Conservation (phyloP, 345 rosid genomes). For the Hevea brasiliensis region DNA sequence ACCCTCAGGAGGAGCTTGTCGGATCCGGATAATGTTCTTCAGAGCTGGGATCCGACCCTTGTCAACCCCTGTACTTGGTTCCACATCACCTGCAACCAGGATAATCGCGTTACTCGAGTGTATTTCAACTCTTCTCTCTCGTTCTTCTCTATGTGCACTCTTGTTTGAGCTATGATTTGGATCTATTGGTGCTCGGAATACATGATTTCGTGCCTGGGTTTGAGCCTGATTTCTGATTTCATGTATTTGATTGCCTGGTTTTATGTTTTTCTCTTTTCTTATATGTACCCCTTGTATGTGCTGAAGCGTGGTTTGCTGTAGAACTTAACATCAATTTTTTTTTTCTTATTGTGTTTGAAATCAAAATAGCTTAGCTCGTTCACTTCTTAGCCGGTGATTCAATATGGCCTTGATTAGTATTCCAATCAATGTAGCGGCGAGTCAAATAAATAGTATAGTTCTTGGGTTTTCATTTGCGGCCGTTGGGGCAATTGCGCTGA, state of each 20-base stretch:
- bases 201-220: not conserved
- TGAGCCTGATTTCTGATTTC: not conserved
- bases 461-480: not conserved
- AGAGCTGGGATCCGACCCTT: constrained; percentile 99
- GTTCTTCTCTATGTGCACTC: not conserved
- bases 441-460: not conserved
- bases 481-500: not conserved
- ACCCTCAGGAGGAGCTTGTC: constrained; percentile 62
- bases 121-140: constrained; percentile 21
- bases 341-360: not conserved
- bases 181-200: not conserved
- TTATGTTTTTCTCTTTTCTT: not conserved
- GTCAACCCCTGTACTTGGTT: constrained; percentile 99
- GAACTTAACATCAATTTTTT: not conserved
- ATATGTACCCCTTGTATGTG: too few relatives aligned
- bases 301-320: not conserved
- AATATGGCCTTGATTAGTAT: not conserved
- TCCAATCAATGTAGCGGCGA: not conserved
- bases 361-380: not conserved
- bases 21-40: constrained; percentile 85
- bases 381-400: not conserved
- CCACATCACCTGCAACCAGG: constrained; percentile 88
- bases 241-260: not conserved
- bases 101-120: constrained; percentile 90
- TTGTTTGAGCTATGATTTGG: not conserved